Conservation (phyloP, 2,329 filamentous ascomycete species). For the Epichloe festucae region DNA sequence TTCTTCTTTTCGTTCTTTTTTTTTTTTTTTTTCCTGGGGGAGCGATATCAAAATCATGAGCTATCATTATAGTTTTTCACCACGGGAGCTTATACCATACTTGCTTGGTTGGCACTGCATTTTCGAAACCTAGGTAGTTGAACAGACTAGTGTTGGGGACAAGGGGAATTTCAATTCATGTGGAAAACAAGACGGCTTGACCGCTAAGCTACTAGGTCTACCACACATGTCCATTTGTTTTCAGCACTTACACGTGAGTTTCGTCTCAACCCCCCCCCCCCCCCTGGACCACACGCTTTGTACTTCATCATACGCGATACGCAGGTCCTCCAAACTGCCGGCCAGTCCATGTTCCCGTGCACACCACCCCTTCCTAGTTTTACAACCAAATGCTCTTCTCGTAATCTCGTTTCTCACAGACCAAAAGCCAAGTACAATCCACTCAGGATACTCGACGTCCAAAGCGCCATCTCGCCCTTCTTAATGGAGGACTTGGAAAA, state of each 20-base stretch:
- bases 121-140: not conserved
- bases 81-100: not conserved
- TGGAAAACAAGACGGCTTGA: not conserved
- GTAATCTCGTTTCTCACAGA: constrained; percentile 19
- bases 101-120: not conserved
- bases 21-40: not conserved
- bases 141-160: too few relatives aligned
- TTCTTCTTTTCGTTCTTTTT: not conserved
- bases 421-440: constrained; percentile 35
- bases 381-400: not conserved
- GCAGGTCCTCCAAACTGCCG: not conserved
- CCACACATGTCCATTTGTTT: not conserved
- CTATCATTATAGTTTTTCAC: too few relatives aligned
- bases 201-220: not conserved
- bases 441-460: constrained; percentile 31
- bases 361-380: not conserved
- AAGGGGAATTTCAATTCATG: not conserved
- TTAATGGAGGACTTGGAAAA: constrained; percentile 35
- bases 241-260: too few relatives aligned
- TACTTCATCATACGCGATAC: not conserved
- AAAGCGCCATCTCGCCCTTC: constrained; percentile 33
- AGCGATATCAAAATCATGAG: not conserved
- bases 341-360: not conserved
- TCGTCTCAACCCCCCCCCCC: too few relatives aligned
- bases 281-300: not conserved